These are phyloP conservation scores for Nicotiana tomentosiformis DNA, from an alignment of 257 asterid species.

Conservation along the genomic window DNA sequence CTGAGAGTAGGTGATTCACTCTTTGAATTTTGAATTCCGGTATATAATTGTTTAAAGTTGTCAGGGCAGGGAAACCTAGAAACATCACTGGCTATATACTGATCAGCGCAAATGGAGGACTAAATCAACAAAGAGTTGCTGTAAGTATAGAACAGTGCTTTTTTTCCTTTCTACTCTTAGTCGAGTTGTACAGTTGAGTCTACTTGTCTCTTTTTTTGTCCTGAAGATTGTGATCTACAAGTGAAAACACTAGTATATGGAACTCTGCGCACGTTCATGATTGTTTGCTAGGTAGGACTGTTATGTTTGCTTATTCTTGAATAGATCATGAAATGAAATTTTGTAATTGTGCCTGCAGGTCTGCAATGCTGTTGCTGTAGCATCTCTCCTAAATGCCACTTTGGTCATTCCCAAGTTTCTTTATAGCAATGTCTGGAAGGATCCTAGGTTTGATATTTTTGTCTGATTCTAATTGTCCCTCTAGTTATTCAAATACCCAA, in stretches of 20 bases:
- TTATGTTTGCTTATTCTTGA: background rate
- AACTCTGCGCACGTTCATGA: too few relatives aligned
- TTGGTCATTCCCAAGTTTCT: constrained; percentile 87
- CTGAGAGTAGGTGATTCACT: constrained; percentile 6
- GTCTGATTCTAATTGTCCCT: background rate
- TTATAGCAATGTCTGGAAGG: constrained; percentile 96
- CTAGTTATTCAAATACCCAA: background rate
- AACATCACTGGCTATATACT: constrained; percentile 55
- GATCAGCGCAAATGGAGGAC: constrained; percentile 92
- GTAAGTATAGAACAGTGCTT: constrained; percentile 32
- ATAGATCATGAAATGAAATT: background rate
- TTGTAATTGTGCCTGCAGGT: constrained; percentile 41
- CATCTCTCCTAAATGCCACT: constrained; percentile 82
- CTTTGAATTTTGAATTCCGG: constrained; percentile 17
- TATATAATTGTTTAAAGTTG: constrained; percentile 41
- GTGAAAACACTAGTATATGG: too few relatives aligned
- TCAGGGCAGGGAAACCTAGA: constrained; percentile 53
- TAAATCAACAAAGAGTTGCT: constrained; percentile 93
- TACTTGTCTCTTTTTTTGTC: too few relatives aligned
- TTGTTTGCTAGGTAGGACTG: background rate
- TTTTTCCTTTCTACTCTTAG: background rate
- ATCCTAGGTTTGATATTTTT: constrained; percentile 59
- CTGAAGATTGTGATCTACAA: too few relatives aligned
- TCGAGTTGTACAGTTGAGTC: background rate
- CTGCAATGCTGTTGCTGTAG: constrained; percentile 91